Base-by-base conservation (phyloP, 2,329 filamentous ascomycete species). In the Zymoseptoria ardabiliae region DNA sequence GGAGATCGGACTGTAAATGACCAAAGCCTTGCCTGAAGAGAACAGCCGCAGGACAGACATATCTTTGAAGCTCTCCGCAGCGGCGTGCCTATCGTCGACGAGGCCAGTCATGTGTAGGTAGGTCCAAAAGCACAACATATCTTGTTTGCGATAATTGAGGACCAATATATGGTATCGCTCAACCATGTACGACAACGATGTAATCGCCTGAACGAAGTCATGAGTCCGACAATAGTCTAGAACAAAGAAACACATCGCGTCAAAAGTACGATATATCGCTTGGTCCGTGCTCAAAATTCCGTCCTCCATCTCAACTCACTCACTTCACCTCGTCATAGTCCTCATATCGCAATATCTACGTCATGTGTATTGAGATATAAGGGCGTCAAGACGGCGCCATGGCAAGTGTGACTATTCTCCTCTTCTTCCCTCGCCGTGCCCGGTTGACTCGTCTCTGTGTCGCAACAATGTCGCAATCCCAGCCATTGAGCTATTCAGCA, bases 401-500 rank as follows among this genome's bases (percentile, higher is more conserved):
- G 35, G 35, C 35, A 45, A 45, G 35, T 17, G 35, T 45, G 35
- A 45, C 13, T n/a, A 45, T 45, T 13, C 13, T 45, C 11, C 2
- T 17, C 35, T 45, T n/a, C 35, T n/a, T 6, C 17, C 5, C 35
- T 45, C 35, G 35, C 35, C 35, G 35, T 45, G 2, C 11, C 35
- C 11, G 4, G 3, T 45, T 45, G 17, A 13, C 35, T 45, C 35
- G 17, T 6, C 17, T 45, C 4, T n/a, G 13, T 4, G 35, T 2
- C 7, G 22, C 50, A 21, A 55, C 30, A 6, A 55, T 55, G 54
- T 55, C 54, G 13, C 35, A 2, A 4, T 8, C 54, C 20, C 35
- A 52, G 25, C 55, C 48, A 2, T 11, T 57, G 45, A 57, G 55
- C 55, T 57, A 57, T 48, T 57, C 55, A 9, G 55, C 55, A 25